phyloP scores from a whole-genome alignment of 2,329 filamentous ascomycete species.

The Tolypocladium album region DNA sequence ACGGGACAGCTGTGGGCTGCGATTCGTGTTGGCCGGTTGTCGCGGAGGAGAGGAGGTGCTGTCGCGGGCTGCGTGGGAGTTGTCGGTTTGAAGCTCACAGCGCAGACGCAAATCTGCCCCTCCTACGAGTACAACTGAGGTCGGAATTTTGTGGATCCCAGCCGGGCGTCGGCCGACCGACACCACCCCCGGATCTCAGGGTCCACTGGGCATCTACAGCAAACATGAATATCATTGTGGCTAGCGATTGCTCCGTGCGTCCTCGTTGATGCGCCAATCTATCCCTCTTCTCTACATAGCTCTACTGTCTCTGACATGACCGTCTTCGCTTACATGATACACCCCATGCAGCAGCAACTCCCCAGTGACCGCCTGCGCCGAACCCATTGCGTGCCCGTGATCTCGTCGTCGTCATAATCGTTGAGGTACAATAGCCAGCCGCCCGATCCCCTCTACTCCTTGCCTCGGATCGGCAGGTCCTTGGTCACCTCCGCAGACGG shows the following conservation, averaged over 20 bases:
- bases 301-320: neutral
- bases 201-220: neutral
- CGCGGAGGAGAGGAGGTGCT: neutral
- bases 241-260: neutral
- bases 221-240: neutral
- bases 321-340: neutral
- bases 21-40: neutral
- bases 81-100: neutral
- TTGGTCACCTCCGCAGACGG: constrained; percentile 9
- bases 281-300: neutral
- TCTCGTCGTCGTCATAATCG: neutral
- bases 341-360: neutral
- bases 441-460: neutral
- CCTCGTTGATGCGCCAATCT: neutral
- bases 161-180: neutral
- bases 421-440: neutral
- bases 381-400: neutral
- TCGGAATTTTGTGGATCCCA: neutral
- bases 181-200: neutral
- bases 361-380: neutral
- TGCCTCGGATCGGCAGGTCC: constrained; percentile 12
- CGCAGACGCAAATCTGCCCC: neutral
- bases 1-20: neutral
- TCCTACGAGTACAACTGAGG: neutral
- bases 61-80: neutral